Percentiles rank a stretch among this genome's conserved stretches.
Evolutionary conservation across 2,329 filamentous ascomycete genomes (phyloP).

Genomic region (Tricladium varicosporioides): DNA sequence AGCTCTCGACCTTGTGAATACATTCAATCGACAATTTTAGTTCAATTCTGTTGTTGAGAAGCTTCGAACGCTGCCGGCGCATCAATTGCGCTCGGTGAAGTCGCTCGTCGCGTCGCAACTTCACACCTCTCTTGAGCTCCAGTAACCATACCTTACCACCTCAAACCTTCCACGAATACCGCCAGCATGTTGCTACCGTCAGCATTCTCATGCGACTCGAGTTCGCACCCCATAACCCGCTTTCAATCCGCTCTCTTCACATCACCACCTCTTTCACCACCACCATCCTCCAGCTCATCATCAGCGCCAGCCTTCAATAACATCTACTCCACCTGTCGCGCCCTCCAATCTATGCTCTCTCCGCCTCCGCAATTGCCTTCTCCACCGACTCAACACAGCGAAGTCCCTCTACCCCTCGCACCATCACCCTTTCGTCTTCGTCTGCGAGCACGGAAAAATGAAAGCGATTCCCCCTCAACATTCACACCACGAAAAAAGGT

Average conservation of each 20-base stretch:
- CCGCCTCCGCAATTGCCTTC: slow-evolving; percentile 49
- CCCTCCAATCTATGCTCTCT: slow-evolving; percentile 57
- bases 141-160: background rate
- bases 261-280: slow-evolving; percentile 54
- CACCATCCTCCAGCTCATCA: slow-evolving; percentile 45
- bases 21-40: background rate
- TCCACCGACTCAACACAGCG: slow-evolving; percentile 46
- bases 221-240: slow-evolving; percentile 39
- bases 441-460: slow-evolving; percentile 46
- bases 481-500: slow-evolving; percentile 40
- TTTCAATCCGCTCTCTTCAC: slow-evolving; percentile 45
- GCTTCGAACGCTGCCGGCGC: slow-evolving; percentile 25
- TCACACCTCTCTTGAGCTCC: too few relatives aligned
- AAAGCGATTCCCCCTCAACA: slow-evolving; percentile 19
- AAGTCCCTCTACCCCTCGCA: slow-evolving; percentile 17
- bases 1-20: slow-evolving; percentile 2
- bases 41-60: background rate
- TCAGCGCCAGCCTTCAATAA: slow-evolving; percentile 49
- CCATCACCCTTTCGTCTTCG: slow-evolving; percentile 49
- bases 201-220: slow-evolving; percentile 52
- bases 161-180: background rate
- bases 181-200: slow-evolving; percentile 57
- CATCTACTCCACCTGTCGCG: slow-evolving; percentile 59
- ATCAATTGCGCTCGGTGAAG: slow-evolving; percentile 10
- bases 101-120: slow-evolving; percentile 1